Base-by-base conservation (phyloP, 768 basidiomycete species). In the Leccinum boreale region DNA sequence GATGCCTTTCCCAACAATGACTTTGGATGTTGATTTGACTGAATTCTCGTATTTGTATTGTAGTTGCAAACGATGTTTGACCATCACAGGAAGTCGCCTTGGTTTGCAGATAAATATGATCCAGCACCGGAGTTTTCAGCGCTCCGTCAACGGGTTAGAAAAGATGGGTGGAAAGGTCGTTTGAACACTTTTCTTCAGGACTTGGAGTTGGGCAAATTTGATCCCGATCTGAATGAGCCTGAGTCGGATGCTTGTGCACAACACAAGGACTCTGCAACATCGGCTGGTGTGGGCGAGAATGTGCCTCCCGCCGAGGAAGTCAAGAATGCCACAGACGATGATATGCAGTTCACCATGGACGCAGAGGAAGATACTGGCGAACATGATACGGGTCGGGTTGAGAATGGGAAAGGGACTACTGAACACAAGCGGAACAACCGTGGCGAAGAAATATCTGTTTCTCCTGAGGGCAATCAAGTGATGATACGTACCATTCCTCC, bases 21-120 rank as follows among this genome's bases (percentile, higher is more conserved):
- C 46, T 57, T 53, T 44, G 35, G 39, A 47, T 53, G 17, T 44
- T 53, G 53, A 55, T 52, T 60, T 67, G 56, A 58, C 71, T 71
- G 58, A 73, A 62, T 53, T 55, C 33, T 56, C 61, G 61, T 68
- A 67, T 68, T 71, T 73, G 73, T 77, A 74, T 76, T 80, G 71
- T 81, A 98, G 94, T 85, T 96, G 68, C 92, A 92, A 79, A 89
- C 90, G 57, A 89, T 98, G 82, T 97, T 93, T 81, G 90, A 97
- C 33, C 90, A 93, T 74, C 95, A 98, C 78, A 85, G 87, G 75
- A 88, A 89, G 69, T 92, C 92, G n/a, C 89, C 93, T 14, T 98
- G 95, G 95, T 98, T 97, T 78, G 84, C 86, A 56, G 95, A 98
- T 80, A 92, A 92, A 73, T 98, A 98, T 77, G 92, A 94, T 60